Evolutionary conservation across 148 eudicot species (phyloP).

Genomic region (Amaranthus palmeri): DNA sequence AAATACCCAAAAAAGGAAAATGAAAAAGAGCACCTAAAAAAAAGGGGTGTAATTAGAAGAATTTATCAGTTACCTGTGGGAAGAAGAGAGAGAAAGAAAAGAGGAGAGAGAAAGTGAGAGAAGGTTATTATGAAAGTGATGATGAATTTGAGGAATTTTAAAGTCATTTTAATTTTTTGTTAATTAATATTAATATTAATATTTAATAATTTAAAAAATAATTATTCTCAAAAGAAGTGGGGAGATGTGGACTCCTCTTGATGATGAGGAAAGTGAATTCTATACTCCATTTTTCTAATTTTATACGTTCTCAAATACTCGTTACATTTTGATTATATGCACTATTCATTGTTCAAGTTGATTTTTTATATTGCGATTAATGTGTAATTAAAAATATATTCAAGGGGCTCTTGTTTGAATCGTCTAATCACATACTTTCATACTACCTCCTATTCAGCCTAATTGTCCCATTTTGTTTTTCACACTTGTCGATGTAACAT

Average conservation of each 20-base stretch:
- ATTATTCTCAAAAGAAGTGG: constrained; percentile 24
- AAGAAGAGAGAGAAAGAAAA: constrained; percentile 6
- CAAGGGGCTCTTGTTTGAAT: too few relatives aligned
- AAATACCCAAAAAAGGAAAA: not conserved
- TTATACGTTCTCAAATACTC: too few relatives aligned
- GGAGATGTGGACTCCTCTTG: constrained; percentile 14
- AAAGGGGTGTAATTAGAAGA: not conserved
- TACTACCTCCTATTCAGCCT: too few relatives aligned
- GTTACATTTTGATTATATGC: not conserved
- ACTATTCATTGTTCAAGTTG: too few relatives aligned
- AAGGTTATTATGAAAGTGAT: constrained; percentile 22
- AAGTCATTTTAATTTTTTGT: not conserved
- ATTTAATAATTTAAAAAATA: constrained; percentile 1
- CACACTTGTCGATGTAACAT: too few relatives aligned
- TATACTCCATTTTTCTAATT: too few relatives aligned
- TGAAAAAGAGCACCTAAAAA: not conserved
- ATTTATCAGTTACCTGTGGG: constrained; percentile 25
- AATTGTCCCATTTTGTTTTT: too few relatives aligned
- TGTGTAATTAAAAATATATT: too few relatives aligned
- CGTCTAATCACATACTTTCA: too few relatives aligned
- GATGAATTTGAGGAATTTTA: constrained; percentile 21
- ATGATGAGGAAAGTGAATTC: too few relatives aligned
- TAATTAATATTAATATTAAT: not conserved
- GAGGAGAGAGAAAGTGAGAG: not conserved
- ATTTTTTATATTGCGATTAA: too few relatives aligned